Conservation (phyloP, 257 asterid genomes). For the Coffea canephora region DNA sequence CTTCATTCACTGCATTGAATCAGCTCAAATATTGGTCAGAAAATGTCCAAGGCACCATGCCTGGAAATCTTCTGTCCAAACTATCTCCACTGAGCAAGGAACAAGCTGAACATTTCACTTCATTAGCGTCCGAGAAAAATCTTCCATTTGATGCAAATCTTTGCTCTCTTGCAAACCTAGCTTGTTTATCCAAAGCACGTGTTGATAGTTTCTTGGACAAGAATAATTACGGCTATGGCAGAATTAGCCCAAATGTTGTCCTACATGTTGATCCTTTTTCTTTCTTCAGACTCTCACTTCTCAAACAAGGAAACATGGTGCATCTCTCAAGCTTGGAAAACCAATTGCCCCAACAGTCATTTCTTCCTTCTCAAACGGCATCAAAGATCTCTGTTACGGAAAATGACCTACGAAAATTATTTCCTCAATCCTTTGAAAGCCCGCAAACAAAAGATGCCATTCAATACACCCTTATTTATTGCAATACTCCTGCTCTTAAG, state of each 20-base stretch:
- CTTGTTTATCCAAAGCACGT: neutral
- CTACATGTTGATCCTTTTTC: conserved; percentile 26
- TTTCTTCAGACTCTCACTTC: conserved; percentile 31
- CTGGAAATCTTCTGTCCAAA: conserved; percentile 14
- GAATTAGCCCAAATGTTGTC: neutral
- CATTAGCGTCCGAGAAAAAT: conserved; percentile 20
- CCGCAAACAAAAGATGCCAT: conserved; percentile 22
- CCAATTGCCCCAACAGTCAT: conserved; percentile 30
- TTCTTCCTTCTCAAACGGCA: conserved; percentile 38
- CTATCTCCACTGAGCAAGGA: conserved; percentile 11
- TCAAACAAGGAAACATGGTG: conserved; percentile 21
- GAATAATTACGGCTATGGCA: neutral
- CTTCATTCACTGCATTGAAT: neutral
- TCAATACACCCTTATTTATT: conserved; percentile 15
- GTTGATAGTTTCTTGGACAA: no score
- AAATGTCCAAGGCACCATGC: conserved; percentile 19
- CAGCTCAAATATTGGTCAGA: conserved; percentile 19
- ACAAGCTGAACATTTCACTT: conserved; percentile 8
- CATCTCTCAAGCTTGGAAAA: conserved; percentile 32
- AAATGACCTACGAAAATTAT: conserved; percentile 3
- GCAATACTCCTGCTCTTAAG: conserved; percentile 24
- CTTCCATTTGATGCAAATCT: conserved; percentile 17
- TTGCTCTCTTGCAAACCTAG: conserved; percentile 4
- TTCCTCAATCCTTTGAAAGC: conserved; percentile 21
- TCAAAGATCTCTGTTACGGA: conserved; percentile 19